Evolutionary conservation across 179 eudicot species (phyloP).

Genomic region (Actinidia arguta): DNA sequence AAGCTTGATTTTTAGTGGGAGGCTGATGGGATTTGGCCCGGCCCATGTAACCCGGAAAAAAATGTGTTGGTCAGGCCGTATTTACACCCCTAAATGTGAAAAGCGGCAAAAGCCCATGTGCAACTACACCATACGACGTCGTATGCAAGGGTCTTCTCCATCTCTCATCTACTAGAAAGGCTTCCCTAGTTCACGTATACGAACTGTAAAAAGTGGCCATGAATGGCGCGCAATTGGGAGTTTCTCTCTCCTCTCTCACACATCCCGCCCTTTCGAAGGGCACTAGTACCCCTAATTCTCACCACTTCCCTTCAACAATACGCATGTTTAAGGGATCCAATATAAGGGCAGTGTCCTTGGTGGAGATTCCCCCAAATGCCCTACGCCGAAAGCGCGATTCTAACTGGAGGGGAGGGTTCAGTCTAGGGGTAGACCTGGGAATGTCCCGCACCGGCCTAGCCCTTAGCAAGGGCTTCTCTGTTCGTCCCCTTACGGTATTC

Average conservation of each 20-base stretch:
- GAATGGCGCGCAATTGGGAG: constrained; percentile 4
- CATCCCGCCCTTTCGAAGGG: constrained; percentile 1
- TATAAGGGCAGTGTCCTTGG: background rate
- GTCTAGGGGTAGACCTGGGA: constrained; percentile 75
- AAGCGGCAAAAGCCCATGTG: too few relatives aligned
- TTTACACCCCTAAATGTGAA: too few relatives aligned
- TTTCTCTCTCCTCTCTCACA: background rate
- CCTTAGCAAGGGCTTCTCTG: constrained; percentile 73
- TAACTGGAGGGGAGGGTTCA: constrained; percentile 56
- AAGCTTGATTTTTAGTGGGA: too few relatives aligned
- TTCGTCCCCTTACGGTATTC: constrained; percentile 75
- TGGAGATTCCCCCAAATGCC: constrained; percentile 62
- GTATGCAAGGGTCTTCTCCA: too few relatives aligned
- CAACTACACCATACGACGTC: too few relatives aligned
- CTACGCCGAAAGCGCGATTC: constrained; percentile 48
- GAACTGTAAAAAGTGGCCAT: background rate
- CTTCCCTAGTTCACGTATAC: too few relatives aligned
- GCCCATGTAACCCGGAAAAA: too few relatives aligned
- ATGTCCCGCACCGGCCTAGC: constrained; percentile 88
- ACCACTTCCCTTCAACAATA: background rate
- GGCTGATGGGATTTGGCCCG: too few relatives aligned
- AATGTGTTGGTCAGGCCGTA: too few relatives aligned
- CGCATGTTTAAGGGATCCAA: background rate
- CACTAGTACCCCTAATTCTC: background rate
- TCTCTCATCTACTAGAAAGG: too few relatives aligned